phyloP scores from a whole-genome alignment of 768 basidiomycete species.

The Lactarius quietus region DNA sequence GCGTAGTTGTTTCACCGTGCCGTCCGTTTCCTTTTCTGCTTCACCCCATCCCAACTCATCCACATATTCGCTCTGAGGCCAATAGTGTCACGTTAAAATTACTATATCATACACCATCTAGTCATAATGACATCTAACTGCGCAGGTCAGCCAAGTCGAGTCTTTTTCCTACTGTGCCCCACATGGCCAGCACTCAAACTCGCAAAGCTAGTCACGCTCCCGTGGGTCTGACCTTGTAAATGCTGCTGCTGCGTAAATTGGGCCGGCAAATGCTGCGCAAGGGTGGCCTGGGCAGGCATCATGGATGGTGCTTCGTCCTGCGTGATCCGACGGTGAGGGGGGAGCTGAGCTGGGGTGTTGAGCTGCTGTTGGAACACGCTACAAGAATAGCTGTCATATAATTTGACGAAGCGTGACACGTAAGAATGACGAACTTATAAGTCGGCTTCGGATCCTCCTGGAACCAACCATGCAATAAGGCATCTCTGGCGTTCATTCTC shows the following conservation, averaged over 20 bases:
- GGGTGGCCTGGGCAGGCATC: slow-evolving; percentile 57
- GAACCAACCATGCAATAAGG: slow-evolving; percentile 88
- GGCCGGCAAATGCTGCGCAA: slow-evolving; percentile 41
- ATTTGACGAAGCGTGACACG: neutral
- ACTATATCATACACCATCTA: neutral
- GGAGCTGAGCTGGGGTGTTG: slow-evolving; percentile 60
- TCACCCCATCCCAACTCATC: no score
- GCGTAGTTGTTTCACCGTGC: no score
- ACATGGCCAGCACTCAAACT: slow-evolving; percentile 56
- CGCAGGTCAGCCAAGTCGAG: slow-evolving; percentile 44
- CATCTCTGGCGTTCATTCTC: slow-evolving; percentile 77
- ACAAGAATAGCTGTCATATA: neutral
- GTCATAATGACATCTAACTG: no score
- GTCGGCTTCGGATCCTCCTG: slow-evolving; percentile 84
- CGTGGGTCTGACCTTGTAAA: slow-evolving; percentile 38
- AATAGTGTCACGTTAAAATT: no score
- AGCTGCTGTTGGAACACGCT: slow-evolving; percentile 66
- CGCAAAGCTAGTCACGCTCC: slow-evolving; percentile 60
- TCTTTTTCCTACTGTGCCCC: slow-evolving; percentile 53
- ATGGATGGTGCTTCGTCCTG: slow-evolving; percentile 90
- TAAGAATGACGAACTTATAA: slow-evolving; percentile 53
- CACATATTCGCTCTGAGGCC: no score
- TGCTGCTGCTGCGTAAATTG: slow-evolving; percentile 43
- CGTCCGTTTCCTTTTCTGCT: no score
- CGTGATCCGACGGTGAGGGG: slow-evolving; percentile 84